Evolutionary conservation across 2,329 filamentous ascomycete species (phyloP), one percentile per base, ranked within the genome.

Genomic region (Drechmeria coniospora): DNA sequence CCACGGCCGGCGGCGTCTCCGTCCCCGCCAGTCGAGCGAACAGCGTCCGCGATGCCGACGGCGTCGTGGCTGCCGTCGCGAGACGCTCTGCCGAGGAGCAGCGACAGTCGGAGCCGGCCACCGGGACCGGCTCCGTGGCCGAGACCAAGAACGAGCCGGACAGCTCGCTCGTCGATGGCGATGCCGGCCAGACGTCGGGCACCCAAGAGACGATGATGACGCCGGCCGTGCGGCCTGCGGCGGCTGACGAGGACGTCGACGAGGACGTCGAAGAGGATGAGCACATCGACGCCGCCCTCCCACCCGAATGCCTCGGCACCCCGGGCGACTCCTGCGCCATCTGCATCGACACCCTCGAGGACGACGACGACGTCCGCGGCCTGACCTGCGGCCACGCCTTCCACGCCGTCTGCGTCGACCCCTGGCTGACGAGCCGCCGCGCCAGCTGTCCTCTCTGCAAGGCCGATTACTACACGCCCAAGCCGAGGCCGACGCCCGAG

Each of bases 371-470:
- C 47, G 76, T 98, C 27, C 81, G 90, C 40, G 90, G 90, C 3
- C 59, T 98, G 35, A 84, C 82, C 4, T 98, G 90, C 46, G 90
- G 90, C n/a, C 90, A 98, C 53, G 86, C 87, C 29, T 98, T 95
- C 68, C 90, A 98, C 50, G 86, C 84, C 27, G 81, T 79, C 21
- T 98, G 90, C 48, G 72, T 98, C 26, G 90, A 98, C 43, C 90
- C 90, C 8, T 98, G 90, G 90, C 60, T 98, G 37, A 98, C 90
- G 8, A 86, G 80, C 46, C 74, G 90, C 36, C 77, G 87, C 39
- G 90, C 90, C 15, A 95, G 87, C 60, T 98, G 90, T 50, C 90
- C 90, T 5, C 74, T 98, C 6, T 98, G 90, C 64, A 98, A 98
- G 58, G 82, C 87, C 22, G 90, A 98, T 48, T 98, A 95, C 53